Base-by-base conservation (phyloP, 1,284 basidiomycete genomes). In the Cryptococcus jaspeensis region DNA sequence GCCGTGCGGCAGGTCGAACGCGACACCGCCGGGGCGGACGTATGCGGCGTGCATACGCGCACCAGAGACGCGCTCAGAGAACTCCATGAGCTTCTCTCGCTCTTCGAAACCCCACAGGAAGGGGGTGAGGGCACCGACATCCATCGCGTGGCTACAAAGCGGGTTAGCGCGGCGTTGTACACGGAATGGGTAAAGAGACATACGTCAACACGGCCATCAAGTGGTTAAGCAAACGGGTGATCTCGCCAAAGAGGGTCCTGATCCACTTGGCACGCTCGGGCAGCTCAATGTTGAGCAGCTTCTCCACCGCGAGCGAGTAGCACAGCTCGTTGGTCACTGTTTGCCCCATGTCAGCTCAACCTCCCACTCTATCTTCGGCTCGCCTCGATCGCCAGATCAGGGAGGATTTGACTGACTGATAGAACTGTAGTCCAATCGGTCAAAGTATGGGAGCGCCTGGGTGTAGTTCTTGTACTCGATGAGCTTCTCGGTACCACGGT, bases 101-200 rank as follows among this genome's bases (percentile, higher is more conserved):
- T 99, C 95, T 80, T 99, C 95, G 83, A 99, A 98, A 71, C 94
- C 96, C 94, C 93, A 99, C 40, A 99, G 83, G 87, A 98, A 99
- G 47, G 95, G 96, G 1, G 96, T 99, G 7, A 99, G 84, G 61
- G 92, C 95, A 75, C 95, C 96, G 61, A 99, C 95, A 72, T 96
- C 92, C 87, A 80, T 60, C 43, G 59, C 51, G 52, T 61, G 59
- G 50, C 59, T 61, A 32, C 13, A 38, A 15, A 5, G 39, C 9
- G 16, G 7, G 40, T 42, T 32, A 47, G 36, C 25, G 18, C 6
- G 22, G 36, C 6, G 1, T n/a, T 36, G 1, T 28, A 22, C 1
- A 7, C 3, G 13, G 38, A 25, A 23, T 20, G 35, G 28, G 18
- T 11, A 15, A 41, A 8, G 43, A 2, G 8, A 69, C 69, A 56